Evolutionary conservation across 2,329 filamentous ascomycete species (phyloP), one percentile per base, ranked within the genome.

Genomic region (Fusarium azukiicola): DNA sequence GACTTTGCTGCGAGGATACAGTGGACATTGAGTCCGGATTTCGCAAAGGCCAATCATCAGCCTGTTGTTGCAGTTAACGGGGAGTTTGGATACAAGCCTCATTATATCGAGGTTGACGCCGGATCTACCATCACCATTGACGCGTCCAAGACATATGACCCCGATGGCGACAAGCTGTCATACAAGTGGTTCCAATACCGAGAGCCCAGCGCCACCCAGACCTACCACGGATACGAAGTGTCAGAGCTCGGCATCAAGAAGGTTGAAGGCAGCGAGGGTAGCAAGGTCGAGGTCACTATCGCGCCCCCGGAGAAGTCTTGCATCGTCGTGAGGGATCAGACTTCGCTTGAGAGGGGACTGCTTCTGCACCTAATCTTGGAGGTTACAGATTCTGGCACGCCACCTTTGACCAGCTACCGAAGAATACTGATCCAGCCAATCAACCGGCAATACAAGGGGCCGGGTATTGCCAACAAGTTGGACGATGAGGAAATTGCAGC

Each of bases 121-220:
- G 88, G 87, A 1, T 80, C 84, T 6, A 85, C 82, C 1, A 79
- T 91, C 7, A 84, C 76, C 1, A 83, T 92, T 1, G 90, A 92
- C 73, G 90, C 90, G 1, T 86, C 87, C 1, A 82, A 81, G 44
- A 89, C 88, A 1, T 90, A 90, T 67, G 90, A 92, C 76, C 89
- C 90, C 0, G 89, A 92, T 71, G 84, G 83, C 5, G 86, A 87
- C 67, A 74, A 85, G 9, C 80, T 92, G 21, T 86, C 84, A 7
- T 92, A 90, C 84, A 87, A 87, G 49, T 92, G 91, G 90, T 91
- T 87, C 80, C 90, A 92, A 49, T 92, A 92, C 80, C 74, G 75
- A 17, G 87, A 88, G 56, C 84, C 85, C 1, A 84, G 78, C 50
- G 69, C 69, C 36, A 71, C 69, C 11, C 69, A 71, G 46, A 50